Conservation (phyloP, 176 grass and related monocot species). For the Oryza glumipatula region DNA sequence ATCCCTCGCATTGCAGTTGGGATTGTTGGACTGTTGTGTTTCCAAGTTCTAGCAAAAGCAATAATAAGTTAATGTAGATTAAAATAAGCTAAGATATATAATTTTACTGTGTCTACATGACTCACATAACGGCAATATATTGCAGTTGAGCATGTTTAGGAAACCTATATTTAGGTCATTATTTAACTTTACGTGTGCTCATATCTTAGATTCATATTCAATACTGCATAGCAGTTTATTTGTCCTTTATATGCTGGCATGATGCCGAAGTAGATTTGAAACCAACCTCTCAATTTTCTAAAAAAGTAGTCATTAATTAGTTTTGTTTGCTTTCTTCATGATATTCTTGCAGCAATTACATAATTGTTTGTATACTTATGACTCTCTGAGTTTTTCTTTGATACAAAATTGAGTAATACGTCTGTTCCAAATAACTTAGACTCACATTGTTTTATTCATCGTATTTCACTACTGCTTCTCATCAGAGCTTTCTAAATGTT, state of each 20-base stretch:
- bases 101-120: not conserved
- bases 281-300: not conserved
- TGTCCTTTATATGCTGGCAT: not conserved
- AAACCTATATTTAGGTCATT: conserved; percentile 13
- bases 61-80: not conserved
- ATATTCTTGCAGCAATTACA: conserved; percentile 17
- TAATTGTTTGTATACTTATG: conserved; percentile 18
- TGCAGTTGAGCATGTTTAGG: conserved; percentile 2
- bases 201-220: conserved; percentile 24
- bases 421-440: not conserved
- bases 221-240: conserved; percentile 1
- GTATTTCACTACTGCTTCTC: conserved; percentile 29
- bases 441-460: conserved; percentile 22
- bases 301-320: not conserved
- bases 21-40: not conserved
- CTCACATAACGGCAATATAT: conserved; percentile 13
- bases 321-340: conserved; percentile 18
- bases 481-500: conserved; percentile 21
- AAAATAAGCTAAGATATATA: conserved; percentile 12
- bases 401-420: not conserved
- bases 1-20: conserved; percentile 8
- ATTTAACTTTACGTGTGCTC: conserved; percentile 35
- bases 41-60: not conserved
- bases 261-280: not conserved
- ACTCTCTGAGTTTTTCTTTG: conserved; percentile 14